Evolutionary conservation across 2,329 filamentous ascomycete species (phyloP).

Genomic region (Claviceps digitariae): DNA sequence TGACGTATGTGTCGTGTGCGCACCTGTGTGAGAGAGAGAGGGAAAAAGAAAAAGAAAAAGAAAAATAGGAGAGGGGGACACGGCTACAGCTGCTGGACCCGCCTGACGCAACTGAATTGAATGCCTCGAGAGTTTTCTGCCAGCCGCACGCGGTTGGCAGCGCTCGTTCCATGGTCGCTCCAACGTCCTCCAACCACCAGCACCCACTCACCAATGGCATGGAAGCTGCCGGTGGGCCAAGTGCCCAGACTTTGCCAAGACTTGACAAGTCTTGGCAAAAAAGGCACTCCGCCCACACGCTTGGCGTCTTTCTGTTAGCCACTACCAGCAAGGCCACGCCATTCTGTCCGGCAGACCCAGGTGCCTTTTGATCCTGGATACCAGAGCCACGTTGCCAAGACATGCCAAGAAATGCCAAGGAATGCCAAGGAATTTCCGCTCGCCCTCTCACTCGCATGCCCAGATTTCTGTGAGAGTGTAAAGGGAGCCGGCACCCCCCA

Average conservation of each 20-base stretch:
- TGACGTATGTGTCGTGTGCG: background rate
- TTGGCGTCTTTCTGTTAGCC: constrained; percentile 7
- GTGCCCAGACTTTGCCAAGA: constrained; percentile 25
- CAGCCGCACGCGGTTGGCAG: background rate
- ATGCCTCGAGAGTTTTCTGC: background rate
- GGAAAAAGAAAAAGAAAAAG: too few species aligned
- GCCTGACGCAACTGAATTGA: background rate
- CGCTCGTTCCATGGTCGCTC: background rate
- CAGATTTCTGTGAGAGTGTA: constrained; percentile 22
- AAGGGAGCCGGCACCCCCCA: constrained; percentile 21
- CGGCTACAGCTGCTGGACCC: background rate
- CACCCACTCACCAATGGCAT: constrained; percentile 15
- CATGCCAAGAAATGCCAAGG: constrained; percentile 10
- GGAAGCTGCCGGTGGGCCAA: constrained; percentile 16
- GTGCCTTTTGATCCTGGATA: constrained; percentile 9
- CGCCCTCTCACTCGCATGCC: constrained; percentile 20
- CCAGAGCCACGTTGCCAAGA: constrained; percentile 15
- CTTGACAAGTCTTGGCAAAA: constrained; percentile 23
- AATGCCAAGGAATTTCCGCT: constrained; percentile 25
- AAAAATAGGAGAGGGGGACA: too few species aligned
- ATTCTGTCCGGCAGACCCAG: background rate
- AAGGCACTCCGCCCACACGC: constrained; percentile 14
- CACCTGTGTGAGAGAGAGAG: too few species aligned
- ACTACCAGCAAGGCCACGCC: background rate
- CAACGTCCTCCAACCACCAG: background rate